Conservation (phyloP, 148 eudicot genomes). For the Arbutus unedo region DNA sequence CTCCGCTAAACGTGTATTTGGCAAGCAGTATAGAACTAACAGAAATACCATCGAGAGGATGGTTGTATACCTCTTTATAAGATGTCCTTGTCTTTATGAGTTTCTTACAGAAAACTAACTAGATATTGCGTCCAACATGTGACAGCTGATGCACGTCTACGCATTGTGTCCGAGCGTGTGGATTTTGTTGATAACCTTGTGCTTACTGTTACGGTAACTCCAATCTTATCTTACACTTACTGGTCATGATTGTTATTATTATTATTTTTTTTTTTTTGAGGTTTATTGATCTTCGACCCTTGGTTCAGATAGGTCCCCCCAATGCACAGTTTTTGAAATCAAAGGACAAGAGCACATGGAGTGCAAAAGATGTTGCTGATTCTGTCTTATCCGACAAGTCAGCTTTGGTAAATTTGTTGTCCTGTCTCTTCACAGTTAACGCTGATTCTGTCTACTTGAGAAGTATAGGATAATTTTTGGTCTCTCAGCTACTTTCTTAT, state of each 20-base stretch:
- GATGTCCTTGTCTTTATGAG: neutral
- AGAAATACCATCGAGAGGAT: neutral
- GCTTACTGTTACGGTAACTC: slow-evolving; percentile 82
- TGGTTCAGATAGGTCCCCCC: slow-evolving; percentile 96
- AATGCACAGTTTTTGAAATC: slow-evolving; percentile 73
- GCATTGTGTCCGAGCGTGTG: slow-evolving; percentile 95
- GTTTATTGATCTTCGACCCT: slow-evolving; percentile 25
- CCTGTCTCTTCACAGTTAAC: slow-evolving; percentile 5
- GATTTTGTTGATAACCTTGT: slow-evolving; percentile 84
- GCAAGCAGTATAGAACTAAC: neutral
- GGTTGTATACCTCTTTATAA: neutral
- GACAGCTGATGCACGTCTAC: slow-evolving; percentile 94
- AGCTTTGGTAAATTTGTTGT: slow-evolving; percentile 66
- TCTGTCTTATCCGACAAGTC: slow-evolving; percentile 94
- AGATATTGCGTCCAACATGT: slow-evolving; percentile 24
- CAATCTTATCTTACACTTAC: slow-evolving; percentile 1
- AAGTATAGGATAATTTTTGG: neutral
- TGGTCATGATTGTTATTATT: neutral
- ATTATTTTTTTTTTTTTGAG: neutral
- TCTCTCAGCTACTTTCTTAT: neutral
- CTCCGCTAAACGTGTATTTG: neutral
- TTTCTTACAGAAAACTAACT: slow-evolving; percentile 20
- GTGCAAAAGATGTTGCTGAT: slow-evolving; percentile 87
- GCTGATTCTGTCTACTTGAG: neutral
- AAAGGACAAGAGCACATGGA: slow-evolving; percentile 81